Conservation (phyloP, 805 yeast genomes). For the Starmerella tilneyi region DNA sequence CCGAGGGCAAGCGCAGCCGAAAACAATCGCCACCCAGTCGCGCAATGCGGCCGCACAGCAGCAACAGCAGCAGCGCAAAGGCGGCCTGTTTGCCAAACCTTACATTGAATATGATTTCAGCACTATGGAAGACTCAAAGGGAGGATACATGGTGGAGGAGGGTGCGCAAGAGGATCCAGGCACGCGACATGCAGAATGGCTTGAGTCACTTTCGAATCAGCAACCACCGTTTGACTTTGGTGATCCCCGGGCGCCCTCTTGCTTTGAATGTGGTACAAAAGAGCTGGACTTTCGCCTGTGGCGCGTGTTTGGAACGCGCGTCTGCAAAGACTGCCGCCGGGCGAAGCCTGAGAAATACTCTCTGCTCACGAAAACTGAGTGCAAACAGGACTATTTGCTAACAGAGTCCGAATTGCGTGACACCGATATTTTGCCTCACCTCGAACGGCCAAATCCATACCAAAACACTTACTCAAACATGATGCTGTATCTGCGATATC, state of each 20-base stretch:
- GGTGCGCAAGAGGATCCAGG: constrained; percentile 19
- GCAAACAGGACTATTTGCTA: constrained; percentile 78
- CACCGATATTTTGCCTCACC: constrained; percentile 50
- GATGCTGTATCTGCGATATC: constrained; percentile 84
- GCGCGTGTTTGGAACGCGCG: constrained; percentile 57
- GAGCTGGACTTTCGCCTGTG: constrained; percentile 68
- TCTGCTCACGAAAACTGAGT: constrained; percentile 86
- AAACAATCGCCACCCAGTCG: constrained; percentile 10
- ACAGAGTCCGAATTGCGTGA: constrained; percentile 91
- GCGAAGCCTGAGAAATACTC: constrained; percentile 79
- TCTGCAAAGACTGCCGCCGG: constrained; percentile 69
- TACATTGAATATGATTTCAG: constrained; percentile 57
- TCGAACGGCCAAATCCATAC: constrained; percentile 92
- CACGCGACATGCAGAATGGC: constrained; percentile 22
- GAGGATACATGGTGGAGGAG: constrained; percentile 63
- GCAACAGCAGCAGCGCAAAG: constrained; percentile 9
- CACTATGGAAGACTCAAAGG: constrained; percentile 77
- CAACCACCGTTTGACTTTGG: constrained; percentile 36
- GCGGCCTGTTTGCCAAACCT: constrained; percentile 24
- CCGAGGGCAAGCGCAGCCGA: constrained; percentile 8
- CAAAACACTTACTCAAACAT: constrained; percentile 77
- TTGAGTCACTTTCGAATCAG: constrained; percentile 31
- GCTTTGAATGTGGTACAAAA: constrained; percentile 70
- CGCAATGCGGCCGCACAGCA: constrained; percentile 17
- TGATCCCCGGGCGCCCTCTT: constrained; percentile 62